A percentile compares a stretch with the other conserved stretches of the same genome.
Conservation (phyloP, 805 yeast genomes). For the Teunomyces funiuensis region DNA sequence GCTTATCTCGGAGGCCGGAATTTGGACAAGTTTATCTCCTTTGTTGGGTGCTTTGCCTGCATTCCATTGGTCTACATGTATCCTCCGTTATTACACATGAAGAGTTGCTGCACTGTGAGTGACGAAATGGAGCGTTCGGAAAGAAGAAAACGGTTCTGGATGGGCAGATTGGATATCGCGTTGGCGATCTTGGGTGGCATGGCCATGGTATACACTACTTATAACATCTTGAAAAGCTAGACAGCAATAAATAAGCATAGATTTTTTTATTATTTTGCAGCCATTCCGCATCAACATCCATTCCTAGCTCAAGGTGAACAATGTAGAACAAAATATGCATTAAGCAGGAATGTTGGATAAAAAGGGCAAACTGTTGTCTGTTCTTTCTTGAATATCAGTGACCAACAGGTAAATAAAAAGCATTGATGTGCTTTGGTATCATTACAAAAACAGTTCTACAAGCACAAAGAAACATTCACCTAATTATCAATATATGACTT, state of each 20-base stretch:
- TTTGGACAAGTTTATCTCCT: constrained; percentile 71
- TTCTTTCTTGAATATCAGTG: too few species aligned
- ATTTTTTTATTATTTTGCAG: not conserved
- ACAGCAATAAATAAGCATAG: not conserved
- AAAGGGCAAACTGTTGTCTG: too few species aligned
- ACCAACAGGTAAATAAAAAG: too few species aligned
- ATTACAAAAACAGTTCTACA: too few species aligned
- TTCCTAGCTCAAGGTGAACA: not conserved
- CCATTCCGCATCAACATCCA: too few species aligned
- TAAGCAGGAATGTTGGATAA: too few species aligned
- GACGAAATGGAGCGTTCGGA: constrained; percentile 15
- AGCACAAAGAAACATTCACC: too few species aligned
- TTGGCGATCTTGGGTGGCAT: constrained; percentile 56
- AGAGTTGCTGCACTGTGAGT: constrained; percentile 41
- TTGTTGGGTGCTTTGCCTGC: constrained; percentile 83
- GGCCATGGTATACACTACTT: constrained; percentile 69
- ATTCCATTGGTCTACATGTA: constrained; percentile 84
- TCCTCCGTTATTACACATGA: constrained; percentile 74
- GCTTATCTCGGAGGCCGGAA: constrained; percentile 70
- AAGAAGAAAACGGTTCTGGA: constrained; percentile 31
- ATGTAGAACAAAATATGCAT: not conserved
- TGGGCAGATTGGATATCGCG: constrained; percentile 46
- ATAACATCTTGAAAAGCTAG: constrained; percentile 42
- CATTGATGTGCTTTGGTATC: too few species aligned
- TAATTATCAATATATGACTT: too few species aligned